Base-by-base conservation (phyloP, 371 early-diverging fungal species). In the Sporodiniella umbellata region DNA sequence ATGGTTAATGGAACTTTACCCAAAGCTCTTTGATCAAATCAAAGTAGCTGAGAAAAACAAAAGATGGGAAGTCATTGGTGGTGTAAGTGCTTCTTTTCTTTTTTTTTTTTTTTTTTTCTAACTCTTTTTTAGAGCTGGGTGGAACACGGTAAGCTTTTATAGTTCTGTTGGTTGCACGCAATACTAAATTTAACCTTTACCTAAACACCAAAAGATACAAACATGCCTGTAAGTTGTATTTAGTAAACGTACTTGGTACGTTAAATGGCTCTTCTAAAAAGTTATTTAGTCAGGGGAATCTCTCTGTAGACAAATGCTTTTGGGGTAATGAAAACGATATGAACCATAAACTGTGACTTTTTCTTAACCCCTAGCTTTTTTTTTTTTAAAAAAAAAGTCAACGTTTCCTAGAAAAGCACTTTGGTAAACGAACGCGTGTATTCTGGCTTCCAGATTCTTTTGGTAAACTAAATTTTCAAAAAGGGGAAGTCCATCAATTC, bases 381-480 rank as follows among this genome's bases (percentile, higher is more conserved):
- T 28, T 4, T 10, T 28, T 7, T 7, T 7, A 28, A 28, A 28
- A 28, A 28, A 28, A 14, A 28, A 76, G 90, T 0, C 95, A 96
- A 67, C 78, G 89, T 4, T 97, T 76, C 64, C 93, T 86, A 63
- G 84, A 93, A 51, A 72, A 88, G 54, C 72, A 88, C 51, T 96
- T 98, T 81, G 93, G 90, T 14, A 73, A 81, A 33, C 70, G 87
- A 30, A 82, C 85, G 56, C 73, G 76, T 19, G 85, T 96, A 7
- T 97, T 96, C 53, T 97, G 97, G 97, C 81, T 98, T 26, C 98
- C 98, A 3, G 97, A 95, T 65, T 90, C 91, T 1, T 92, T 94
- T 73, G 93, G 83, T 64, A 79, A 67, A 54, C 35, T 19, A 26
- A 35, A 38, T 22, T 2, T 28, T 10, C 35, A 12, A 42, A 51